These are phyloP conservation scores for Mycena polygramma DNA, from an alignment of 768 basidiomycete species.

Conservation along the genomic window DNA sequence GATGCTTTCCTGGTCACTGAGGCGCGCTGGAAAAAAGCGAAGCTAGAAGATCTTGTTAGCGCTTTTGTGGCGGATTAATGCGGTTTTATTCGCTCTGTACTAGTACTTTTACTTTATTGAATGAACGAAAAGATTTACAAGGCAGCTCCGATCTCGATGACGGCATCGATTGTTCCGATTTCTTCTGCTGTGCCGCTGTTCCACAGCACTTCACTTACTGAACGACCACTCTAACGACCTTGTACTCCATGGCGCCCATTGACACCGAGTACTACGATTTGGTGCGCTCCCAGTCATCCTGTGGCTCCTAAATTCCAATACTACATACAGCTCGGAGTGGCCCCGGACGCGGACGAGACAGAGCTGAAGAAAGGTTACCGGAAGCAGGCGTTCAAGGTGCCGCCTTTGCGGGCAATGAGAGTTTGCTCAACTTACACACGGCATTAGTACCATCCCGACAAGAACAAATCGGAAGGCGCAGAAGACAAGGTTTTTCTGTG, in stretches of 20 bases:
- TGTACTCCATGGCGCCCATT: slow-evolving; percentile 78
- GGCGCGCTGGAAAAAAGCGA: slow-evolving; percentile 44
- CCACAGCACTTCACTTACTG: slow-evolving; percentile 7
- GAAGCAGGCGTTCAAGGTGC: slow-evolving; percentile 92
- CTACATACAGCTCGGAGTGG: slow-evolving; percentile 71
- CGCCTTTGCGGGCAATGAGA: slow-evolving; percentile 39
- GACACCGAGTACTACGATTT: slow-evolving; percentile 93
- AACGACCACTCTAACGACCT: slow-evolving; percentile 22
- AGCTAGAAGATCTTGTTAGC: slow-evolving; percentile 26
- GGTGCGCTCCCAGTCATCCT: slow-evolving; percentile 55
- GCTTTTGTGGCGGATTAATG: slow-evolving; percentile 14
- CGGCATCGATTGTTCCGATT: not conserved
- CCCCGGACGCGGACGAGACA: slow-evolving; percentile 80
- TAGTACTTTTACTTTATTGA: too few species aligned
- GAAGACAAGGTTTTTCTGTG: slow-evolving; percentile 72
- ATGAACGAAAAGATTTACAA: not conserved
- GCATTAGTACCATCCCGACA: slow-evolving; percentile 91
- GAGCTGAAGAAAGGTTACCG: slow-evolving; percentile 95
- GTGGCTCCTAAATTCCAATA: slow-evolving; percentile 9
- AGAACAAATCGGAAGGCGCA: slow-evolving; percentile 92
- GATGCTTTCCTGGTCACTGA: slow-evolving; percentile 55
- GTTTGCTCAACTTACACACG: slow-evolving; percentile 8
- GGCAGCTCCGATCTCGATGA: not conserved
- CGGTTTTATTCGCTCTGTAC: too few species aligned
- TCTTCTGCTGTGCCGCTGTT: not conserved